Evolutionary conservation across 192 early-diverging fungal species (phyloP).

Genomic region (Powellomyces hirtus): DNA sequence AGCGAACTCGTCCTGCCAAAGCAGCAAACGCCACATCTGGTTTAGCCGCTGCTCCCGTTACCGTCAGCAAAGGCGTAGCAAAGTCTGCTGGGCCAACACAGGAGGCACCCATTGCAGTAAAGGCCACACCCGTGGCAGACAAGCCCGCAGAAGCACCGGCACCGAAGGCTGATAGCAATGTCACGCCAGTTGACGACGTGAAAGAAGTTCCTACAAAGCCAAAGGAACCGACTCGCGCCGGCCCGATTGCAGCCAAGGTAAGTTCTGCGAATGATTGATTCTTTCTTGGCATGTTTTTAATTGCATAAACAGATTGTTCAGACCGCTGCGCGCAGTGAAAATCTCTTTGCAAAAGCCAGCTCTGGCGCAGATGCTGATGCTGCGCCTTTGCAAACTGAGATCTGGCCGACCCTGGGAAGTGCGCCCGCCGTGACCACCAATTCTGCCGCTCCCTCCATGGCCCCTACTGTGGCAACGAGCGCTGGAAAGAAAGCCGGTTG

Average conservation of each 20-base stretch:
- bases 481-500: conserved; percentile 33
- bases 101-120: neutral
- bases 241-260: conserved; percentile 20
- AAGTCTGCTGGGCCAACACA: conserved; percentile 1
- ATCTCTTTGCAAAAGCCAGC: conserved; percentile 19
- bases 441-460: neutral
- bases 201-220: neutral
- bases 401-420: conserved; percentile 34
- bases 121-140: neutral
- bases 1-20: conserved; percentile 3
- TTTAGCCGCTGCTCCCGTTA: neutral
- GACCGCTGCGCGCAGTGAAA: conserved; percentile 33
- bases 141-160: neutral
- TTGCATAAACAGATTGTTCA: conserved; percentile 44
- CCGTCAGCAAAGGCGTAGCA: neutral
- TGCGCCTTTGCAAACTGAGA: conserved; percentile 6
- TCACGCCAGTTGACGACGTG: neutral
- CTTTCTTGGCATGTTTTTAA: neutral
- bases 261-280: too few species aligned
- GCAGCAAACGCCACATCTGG: neutral
- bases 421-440: neutral
- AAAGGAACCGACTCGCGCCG: neutral
- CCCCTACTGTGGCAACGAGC: neutral
- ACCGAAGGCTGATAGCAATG: neutral
- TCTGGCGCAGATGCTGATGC: neutral